Conservation (phyloP, 2,329 filamentous ascomycete species). For the Macrophomina phaseolina region DNA sequence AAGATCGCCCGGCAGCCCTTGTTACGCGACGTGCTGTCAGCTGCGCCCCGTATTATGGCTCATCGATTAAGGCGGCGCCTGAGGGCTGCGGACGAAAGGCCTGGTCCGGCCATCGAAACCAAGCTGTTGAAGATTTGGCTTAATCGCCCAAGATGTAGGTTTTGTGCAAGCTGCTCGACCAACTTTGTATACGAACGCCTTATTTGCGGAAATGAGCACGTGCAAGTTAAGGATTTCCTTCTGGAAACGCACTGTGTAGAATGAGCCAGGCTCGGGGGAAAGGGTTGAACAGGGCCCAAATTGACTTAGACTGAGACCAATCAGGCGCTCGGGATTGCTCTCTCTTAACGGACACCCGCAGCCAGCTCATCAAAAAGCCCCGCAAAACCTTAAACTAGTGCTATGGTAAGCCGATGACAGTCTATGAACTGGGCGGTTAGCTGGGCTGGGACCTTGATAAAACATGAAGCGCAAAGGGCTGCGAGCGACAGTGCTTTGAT, state of each 20-base stretch:
- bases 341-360: not conserved
- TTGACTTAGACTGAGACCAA: not conserved
- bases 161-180: not conserved
- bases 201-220: not conserved
- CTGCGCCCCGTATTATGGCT: not conserved
- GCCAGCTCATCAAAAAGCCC: not conserved
- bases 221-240: not conserved
- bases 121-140: not conserved
- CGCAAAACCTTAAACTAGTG: not conserved
- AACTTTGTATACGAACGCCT: not conserved
- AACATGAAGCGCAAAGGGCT: not conserved
- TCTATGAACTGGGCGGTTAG: not conserved
- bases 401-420: not conserved
- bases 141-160: not conserved
- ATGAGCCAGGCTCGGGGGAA: not conserved
- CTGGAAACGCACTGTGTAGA: not conserved
- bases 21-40: not conserved
- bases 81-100: not conserved
- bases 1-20: not conserved
- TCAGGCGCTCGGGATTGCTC: not conserved
- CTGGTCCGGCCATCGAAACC: not conserved
- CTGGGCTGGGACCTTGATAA: not conserved
- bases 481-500: not conserved
- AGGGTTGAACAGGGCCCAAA: not conserved
- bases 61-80: not conserved